A percentile compares a stretch with the other conserved stretches of the same genome.
Evolutionary conservation across 495 filamentous ascomycete genomes (phyloP).

Genomic region (Neurospora sublineolata): DNA sequence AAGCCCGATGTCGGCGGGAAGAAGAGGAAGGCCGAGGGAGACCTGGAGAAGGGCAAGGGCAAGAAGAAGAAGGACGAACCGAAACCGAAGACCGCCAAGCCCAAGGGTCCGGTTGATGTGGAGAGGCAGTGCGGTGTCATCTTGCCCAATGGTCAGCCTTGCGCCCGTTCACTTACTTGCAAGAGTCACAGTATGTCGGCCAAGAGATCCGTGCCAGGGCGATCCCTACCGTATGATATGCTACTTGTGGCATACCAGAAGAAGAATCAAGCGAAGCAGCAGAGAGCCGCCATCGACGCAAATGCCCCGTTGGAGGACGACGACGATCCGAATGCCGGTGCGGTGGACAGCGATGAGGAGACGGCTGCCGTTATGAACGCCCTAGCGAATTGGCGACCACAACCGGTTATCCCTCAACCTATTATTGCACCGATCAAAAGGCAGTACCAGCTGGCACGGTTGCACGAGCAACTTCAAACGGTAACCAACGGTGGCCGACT

Average conservation of each 20-base stretch:
- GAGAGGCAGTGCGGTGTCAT: constrained; percentile 94
- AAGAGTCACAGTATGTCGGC: constrained; percentile 96
- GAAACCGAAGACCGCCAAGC: constrained; percentile 76
- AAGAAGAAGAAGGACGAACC: constrained; percentile 98
- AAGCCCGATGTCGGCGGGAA: constrained; percentile 52
- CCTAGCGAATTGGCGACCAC: constrained; percentile 60
- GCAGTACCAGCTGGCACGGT: constrained; percentile 71
- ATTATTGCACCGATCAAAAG: constrained; percentile 54
- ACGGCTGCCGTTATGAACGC: constrained; percentile 77
- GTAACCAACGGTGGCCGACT: constrained; percentile 49
- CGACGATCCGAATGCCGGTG: constrained; percentile 55
- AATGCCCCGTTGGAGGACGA: constrained; percentile 88
- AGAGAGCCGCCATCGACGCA: constrained; percentile 88
- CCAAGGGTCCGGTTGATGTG: constrained; percentile 91
- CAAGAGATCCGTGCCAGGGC: constrained; percentile 80
- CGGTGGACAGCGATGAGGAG: constrained; percentile 90
- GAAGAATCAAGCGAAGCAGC: constrained; percentile 96
- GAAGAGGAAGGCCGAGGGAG: constrained; percentile 84
- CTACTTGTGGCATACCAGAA: constrained; percentile 90
- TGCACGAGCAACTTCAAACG: constrained; percentile 78
- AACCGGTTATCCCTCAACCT: constrained; percentile 55
- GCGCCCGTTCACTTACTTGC: constrained; percentile 85
- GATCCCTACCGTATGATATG: constrained; percentile 90
- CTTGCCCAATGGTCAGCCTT: constrained; percentile 70
- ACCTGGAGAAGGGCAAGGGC: constrained; percentile 58